Conservation (phyloP, 2,329 filamentous ascomycete genomes). For the Trichoderma lentiforme region DNA sequence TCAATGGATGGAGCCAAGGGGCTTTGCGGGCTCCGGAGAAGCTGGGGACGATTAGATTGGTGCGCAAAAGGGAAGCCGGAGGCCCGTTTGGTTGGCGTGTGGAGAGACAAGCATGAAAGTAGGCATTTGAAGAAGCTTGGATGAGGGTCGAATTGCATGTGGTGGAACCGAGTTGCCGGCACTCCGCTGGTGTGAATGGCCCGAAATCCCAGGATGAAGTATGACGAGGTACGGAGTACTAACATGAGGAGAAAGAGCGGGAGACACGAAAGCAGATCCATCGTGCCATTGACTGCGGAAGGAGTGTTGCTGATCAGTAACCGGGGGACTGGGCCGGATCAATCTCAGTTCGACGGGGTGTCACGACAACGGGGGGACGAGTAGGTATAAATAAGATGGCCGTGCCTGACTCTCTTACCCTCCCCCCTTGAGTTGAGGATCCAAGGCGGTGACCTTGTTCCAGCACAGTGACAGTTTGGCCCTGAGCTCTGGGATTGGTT, state of each 20-base stretch:
- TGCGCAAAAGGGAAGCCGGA: not conserved
- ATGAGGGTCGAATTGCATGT: not conserved
- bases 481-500: not conserved
- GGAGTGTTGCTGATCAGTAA: not conserved
- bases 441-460: not conserved
- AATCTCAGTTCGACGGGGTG: not conserved
- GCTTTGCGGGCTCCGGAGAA: not conserved
- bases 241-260: not conserved
- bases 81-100: not conserved
- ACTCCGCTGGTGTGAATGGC: not conserved
- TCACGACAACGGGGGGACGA: not conserved
- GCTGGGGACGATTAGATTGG: slow-evolving; percentile 5
- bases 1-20: not conserved
- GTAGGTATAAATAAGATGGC: slow-evolving; percentile 14
- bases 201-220: not conserved
- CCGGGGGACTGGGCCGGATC: not conserved
- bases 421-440: not conserved
- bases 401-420: not conserved
- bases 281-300: slow-evolving; percentile 14
- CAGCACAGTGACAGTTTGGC: not conserved
- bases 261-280: not conserved
- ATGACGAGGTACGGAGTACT: not conserved
- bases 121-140: slow-evolving; percentile 14
- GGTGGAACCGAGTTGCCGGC: not conserved
- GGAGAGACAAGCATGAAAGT: slow-evolving; percentile 12